Evolutionary conservation across 768 basidiomycete genomes (phyloP).

Genomic region (Boletus fagicola): DNA sequence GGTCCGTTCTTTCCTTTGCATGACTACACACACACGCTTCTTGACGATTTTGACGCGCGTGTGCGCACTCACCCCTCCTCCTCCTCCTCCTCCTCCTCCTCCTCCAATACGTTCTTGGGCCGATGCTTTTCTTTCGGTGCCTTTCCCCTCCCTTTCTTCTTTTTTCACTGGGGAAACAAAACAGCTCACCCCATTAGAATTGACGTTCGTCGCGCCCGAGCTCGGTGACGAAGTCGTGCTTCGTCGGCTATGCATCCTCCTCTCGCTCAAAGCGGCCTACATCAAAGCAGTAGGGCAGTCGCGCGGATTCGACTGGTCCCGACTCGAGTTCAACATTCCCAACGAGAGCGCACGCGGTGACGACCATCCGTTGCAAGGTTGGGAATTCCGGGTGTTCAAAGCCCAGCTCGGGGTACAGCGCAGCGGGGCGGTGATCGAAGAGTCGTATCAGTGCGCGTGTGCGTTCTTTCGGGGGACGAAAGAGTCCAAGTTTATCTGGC

Average conservation of each 20-base stretch:
- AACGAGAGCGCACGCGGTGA: conserved; percentile 63
- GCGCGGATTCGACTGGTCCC: conserved; percentile 74
- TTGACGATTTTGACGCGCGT: background rate
- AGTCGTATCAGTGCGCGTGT: conserved; percentile 73
- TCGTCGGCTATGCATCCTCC: conserved; percentile 72
- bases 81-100: too few relatives aligned
- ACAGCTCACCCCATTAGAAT: conserved; percentile 51
- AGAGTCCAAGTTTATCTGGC: conserved; percentile 70
- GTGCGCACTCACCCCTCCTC: background rate
- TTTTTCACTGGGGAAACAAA: too few relatives aligned
- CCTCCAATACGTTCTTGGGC: background rate
- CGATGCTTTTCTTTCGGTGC: too few relatives aligned
- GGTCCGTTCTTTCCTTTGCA: background rate
- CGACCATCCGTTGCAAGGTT: conserved; percentile 65
- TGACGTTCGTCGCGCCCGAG: conserved; percentile 49
- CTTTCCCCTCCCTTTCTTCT: background rate
- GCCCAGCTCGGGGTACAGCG: conserved; percentile 69
- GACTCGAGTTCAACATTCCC: conserved; percentile 78
- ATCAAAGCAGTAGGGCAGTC: conserved; percentile 83
- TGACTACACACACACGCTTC: background rate
- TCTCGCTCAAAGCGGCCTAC: conserved; percentile 79
- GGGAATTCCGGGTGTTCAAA: conserved; percentile 85
- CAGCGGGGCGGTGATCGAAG: conserved; percentile 49
- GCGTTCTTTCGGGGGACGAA: conserved; percentile 72
- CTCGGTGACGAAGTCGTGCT: conserved; percentile 63